A percentile compares a stretch with the other conserved stretches of the same genome.
phyloP scores from a whole-genome alignment of 257 asterid genomes.

The Orobanche coerulescens region DNA sequence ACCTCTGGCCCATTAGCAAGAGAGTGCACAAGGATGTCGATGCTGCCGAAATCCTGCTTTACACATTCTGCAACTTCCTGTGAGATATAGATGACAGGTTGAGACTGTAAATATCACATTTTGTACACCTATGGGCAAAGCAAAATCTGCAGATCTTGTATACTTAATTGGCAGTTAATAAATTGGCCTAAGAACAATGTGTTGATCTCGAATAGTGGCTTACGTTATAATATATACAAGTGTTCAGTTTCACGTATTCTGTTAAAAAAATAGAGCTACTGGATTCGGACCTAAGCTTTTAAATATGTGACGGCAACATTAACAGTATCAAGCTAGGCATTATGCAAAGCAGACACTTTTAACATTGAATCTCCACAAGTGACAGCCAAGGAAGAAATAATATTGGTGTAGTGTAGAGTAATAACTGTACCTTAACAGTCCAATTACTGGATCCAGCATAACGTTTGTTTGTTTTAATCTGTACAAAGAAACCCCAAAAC shows the following conservation, averaged over 20 bases:
- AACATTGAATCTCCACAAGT: neutral
- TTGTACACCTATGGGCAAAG: neutral
- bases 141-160: neutral
- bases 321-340: neutral
- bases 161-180: neutral
- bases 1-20: slow-evolving; percentile 4
- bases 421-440: neutral
- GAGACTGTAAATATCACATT: neutral
- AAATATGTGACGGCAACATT: neutral
- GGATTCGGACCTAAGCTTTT: neutral
- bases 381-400: slow-evolving; percentile 2
- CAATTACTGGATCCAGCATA: neutral
- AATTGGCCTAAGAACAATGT: neutral
- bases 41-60: neutral
- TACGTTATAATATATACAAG: neutral
- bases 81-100: neutral
- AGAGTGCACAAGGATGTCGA: neutral
- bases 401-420: neutral
- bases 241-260: neutral
- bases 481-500: slow-evolving; percentile 20
- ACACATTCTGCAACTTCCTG: neutral
- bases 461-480: neutral
- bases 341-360: neutral
- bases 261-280: neutral
- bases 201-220: neutral